Evolutionary conservation across 2,329 filamentous ascomycete genomes (phyloP).

Genomic region (Parafenestella ontariensis): DNA sequence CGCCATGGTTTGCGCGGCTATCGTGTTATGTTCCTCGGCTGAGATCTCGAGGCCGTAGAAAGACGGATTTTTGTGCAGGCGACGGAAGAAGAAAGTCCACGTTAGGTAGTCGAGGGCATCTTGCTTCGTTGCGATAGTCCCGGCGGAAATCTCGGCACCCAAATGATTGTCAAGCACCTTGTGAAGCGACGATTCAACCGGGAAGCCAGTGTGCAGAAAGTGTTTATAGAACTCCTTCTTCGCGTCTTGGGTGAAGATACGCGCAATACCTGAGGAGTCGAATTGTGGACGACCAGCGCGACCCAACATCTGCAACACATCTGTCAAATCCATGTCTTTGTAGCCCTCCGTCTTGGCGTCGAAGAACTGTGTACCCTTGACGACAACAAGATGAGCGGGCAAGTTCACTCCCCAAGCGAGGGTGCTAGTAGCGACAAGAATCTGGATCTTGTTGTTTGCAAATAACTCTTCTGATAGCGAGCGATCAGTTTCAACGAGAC

Average conservation of each 20-base stretch:
- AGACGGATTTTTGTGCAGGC: constrained; percentile 96
- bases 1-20: constrained; percentile 82
- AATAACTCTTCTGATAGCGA: constrained; percentile 94
- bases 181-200: constrained; percentile 94
- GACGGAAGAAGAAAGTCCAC: constrained; percentile 99
- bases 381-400: constrained; percentile 93
- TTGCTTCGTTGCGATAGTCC: constrained; percentile 92
- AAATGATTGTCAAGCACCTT: constrained; percentile 97
- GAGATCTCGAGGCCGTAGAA: constrained; percentile 97
- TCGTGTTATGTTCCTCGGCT: constrained; percentile 88
- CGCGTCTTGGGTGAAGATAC: constrained; percentile 95
- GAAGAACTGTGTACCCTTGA: constrained; percentile 98
- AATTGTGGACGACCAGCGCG: constrained; percentile 96
- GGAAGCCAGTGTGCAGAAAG: constrained; percentile 96
- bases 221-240: constrained; percentile 99
- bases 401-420: constrained; percentile 98
- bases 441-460: constrained; percentile 96
- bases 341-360: constrained; percentile 98
- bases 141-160: constrained; percentile 90
- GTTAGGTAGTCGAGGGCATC: constrained; percentile 97
- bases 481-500: constrained; percentile 92
- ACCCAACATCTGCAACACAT: constrained; percentile 97
- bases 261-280: constrained; percentile 91
- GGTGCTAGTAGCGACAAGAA: constrained; percentile 93
- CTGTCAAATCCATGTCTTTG: constrained; percentile 98